Base-by-base conservation (phyloP, 306 rosid species). In the Fagus sylvatica region DNA sequence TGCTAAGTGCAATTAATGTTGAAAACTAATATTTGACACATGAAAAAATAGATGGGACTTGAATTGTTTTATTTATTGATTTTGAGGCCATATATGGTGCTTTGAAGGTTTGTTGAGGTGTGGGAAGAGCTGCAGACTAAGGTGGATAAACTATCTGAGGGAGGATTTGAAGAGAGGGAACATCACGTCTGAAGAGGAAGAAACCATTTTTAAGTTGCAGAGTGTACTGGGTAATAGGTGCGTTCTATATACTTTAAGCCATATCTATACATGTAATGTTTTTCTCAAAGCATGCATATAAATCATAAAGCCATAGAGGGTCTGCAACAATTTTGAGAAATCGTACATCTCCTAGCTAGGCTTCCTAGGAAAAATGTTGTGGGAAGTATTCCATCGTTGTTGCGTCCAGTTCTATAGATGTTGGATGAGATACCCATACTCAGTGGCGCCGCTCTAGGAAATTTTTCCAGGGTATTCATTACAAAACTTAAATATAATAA, bases 121-220 rank as follows among this genome's bases (percentile, higher is more conserved):
- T 75, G 97, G 97, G 55, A 91, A 91, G 84, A 91, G 98, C 77
- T 91, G 98, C 65, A 90, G 98, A 84, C 83, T 93, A 71, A 90
- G 98, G 77, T 93, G 98, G 98, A 93, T 90, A 6, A 93, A 93
- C 75, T 91, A 91, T 73, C 81, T 93, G 80, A 86, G 98, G 79
- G 83, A 87, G 51, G 94, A 91, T 53, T 88, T 93, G 78, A 93
- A 90, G 96, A 91, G 98, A 85, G 97, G 98, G 13, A 93, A 90
- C 85, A 87, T 93, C 73, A 88, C 91, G 65, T 69, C 89, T 62
- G 85, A 86, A n/a, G 98, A 93, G 76, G 98, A 93, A 83, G 92
- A 90, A 78, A 86, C 82, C 83, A 93, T 93, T 82, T 91, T 93
- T 59, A 91, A 93, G 80, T 64, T 91, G 78, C 98, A 90, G 74